phyloP scores from a whole-genome alignment of 2,329 filamentous ascomycete species.

The Exophiala sp. region DNA sequence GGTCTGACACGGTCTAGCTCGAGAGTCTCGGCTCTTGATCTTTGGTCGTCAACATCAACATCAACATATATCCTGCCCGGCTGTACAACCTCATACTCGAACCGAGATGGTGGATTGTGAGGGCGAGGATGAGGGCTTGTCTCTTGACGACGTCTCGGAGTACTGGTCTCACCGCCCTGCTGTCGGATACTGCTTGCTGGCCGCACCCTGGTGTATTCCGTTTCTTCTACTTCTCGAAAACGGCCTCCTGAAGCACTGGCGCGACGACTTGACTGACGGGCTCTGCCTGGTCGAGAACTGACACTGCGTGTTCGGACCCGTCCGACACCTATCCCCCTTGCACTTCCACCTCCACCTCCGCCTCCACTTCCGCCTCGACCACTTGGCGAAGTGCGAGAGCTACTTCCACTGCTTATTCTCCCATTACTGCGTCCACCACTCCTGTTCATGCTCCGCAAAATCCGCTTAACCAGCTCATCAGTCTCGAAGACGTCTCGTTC shows the following conservation, averaged over 20 bases:
- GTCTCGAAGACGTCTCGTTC: slow-evolving; percentile 24
- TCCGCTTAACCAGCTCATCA: slow-evolving; percentile 21
- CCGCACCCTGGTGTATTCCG: slow-evolving; percentile 1
- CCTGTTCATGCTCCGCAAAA: slow-evolving; percentile 7
- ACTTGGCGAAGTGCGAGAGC: slow-evolving; percentile 1
- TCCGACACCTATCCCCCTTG: too few relatives aligned
- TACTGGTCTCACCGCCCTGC: slow-evolving; percentile 5
- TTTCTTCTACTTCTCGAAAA: slow-evolving; percentile 12
- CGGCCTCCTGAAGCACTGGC: slow-evolving; percentile 1
- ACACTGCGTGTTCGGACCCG: slow-evolving; percentile 13
- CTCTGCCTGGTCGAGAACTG: slow-evolving; percentile 11
- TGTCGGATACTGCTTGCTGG: neutral
- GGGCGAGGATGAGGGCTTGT: too few relatives aligned
- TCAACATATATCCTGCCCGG: slow-evolving; percentile 23
- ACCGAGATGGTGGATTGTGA: slow-evolving; percentile 3
- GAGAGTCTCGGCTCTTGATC: neutral
- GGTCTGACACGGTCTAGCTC: slow-evolving; percentile 4
- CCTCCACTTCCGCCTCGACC: slow-evolving; percentile 8
- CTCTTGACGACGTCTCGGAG: slow-evolving; percentile 7
- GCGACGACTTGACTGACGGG: slow-evolving; percentile 7
- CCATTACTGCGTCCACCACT: slow-evolving; percentile 12
- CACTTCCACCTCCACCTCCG: slow-evolving; percentile 9
- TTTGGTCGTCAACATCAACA: slow-evolving; percentile 12
- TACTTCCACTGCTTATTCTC: slow-evolving; percentile 6
- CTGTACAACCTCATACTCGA: slow-evolving; percentile 23